Base-by-base conservation (phyloP, 768 basidiomycete genomes). In the Tylopilus intermedius region DNA sequence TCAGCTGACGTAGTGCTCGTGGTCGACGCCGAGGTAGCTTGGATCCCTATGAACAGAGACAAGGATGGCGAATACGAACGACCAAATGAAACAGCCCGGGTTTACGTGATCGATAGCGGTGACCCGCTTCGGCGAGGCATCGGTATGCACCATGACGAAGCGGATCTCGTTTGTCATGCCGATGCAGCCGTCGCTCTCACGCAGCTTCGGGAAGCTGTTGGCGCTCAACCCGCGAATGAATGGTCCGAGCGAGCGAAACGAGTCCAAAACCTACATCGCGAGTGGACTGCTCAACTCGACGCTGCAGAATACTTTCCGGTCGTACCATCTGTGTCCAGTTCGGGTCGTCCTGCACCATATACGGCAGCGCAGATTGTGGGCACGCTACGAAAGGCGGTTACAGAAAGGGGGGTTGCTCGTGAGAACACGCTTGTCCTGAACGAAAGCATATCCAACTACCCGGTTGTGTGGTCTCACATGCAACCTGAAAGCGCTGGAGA, bases 21-120 rank as follows among this genome's bases (percentile, higher is more conserved):
- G 15, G 54, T 89, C n/a, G 86, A 88, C 51, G 74, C 29, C 8
- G 83, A 84, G 54, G 68, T 86, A 0, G 82, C 86, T 0, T 88
- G 85, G 82, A 79, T 84, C 26, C 76, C 80, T 1, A 70, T 62
- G 42, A 72, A 77, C 49, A 75, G 76, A 32, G 69, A 64, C 51
- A 65, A 62, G 49, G 65, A 64, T 3, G 65, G 67, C 4, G 46
- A 37, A 29, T 45, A 53, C 42, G 65, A 66, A 37, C 65, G 67
- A 46, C 82, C 84, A 0, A 60, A 37, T 4, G 55, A 66, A 0
- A 64, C 68, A 3, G 78, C 83, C 0, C 68, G 14, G 15, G 35
- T 37, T 4, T 37, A 37, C 35, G 35, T 37, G 5, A 37, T 37
- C 35, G 35, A 37, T 7, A 70, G 76, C 18, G 83, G 76, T 0